Conservation (phyloP, 306 rosid genomes). For the Alnus rubra region DNA sequence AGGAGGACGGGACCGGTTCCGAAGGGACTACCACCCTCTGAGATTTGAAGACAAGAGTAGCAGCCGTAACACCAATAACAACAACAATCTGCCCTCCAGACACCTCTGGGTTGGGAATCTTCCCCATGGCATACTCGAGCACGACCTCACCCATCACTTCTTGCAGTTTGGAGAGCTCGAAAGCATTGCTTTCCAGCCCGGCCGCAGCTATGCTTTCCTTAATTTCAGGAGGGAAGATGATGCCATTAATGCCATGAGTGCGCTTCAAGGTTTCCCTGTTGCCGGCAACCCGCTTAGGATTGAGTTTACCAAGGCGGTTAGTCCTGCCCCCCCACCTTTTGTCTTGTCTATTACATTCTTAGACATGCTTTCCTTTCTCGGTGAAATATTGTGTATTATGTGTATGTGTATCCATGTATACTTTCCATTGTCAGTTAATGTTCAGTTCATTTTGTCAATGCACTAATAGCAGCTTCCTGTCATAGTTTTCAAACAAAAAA, state of each 20-base stretch:
- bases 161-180: constrained; percentile 71
- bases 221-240: constrained; percentile 77
- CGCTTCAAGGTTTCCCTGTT: constrained; percentile 67
- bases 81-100: constrained; percentile 63
- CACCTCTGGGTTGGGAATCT: constrained; percentile 94
- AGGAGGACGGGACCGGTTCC: constrained; percentile 50
- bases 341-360: constrained; percentile 44
- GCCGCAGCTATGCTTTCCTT: constrained; percentile 83
- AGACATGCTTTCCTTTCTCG: constrained; percentile 25
- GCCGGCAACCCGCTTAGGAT: constrained; percentile 86
- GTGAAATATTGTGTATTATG: not conserved
- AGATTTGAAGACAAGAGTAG: constrained; percentile 41
- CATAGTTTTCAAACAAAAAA: constrained; percentile 2
- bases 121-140: constrained; percentile 56
- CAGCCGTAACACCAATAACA: constrained; percentile 26
- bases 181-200: constrained; percentile 78
- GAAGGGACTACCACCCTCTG: constrained; percentile 48
- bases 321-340: constrained; percentile 65
- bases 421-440: constrained; percentile 5
- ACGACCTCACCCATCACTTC: constrained; percentile 68
- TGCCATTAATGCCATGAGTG: constrained; percentile 74
- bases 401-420: constrained; percentile 23
- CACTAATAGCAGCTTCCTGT: not conserved
- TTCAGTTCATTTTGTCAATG: constrained; percentile 29
- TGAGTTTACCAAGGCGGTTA: constrained; percentile 99